Percentiles rank a stretch among this genome's conserved stretches.
Conservation (phyloP, 2,329 filamentous ascomycete genomes). For the Paramyrothecium sp. region DNA sequence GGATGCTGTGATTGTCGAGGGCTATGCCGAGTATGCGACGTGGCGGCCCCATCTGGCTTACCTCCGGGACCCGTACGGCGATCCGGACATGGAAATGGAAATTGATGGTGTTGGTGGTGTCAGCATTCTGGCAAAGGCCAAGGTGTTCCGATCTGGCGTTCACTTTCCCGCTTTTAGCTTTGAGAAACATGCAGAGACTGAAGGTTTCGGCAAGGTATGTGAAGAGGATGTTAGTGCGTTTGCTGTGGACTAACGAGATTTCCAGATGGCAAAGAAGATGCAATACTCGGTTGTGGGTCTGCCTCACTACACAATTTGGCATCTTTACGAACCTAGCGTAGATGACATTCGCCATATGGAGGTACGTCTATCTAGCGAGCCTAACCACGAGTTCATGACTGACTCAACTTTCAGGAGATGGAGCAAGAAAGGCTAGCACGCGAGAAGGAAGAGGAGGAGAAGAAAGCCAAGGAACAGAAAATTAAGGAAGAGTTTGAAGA, state of each 20-base stretch:
- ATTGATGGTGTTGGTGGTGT: conserved; percentile 97
- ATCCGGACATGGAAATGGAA: conserved; percentile 99
- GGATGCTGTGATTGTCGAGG: conserved; percentile 97
- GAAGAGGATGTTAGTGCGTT: neutral
- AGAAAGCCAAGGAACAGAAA: conserved; percentile 70
- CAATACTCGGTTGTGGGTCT: conserved; percentile 91
- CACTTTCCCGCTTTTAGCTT: conserved; percentile 99
- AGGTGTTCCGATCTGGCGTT: conserved; percentile 90
- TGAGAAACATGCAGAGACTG: conserved; percentile 96
- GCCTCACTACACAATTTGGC: conserved; percentile 98
- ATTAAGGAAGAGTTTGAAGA: conserved; percentile 80
- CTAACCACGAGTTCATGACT: neutral
- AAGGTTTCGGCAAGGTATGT: conserved; percentile 93
- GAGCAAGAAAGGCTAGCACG: conserved; percentile 78
- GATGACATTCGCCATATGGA: conserved; percentile 98
- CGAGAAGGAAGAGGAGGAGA: conserved; percentile 66
- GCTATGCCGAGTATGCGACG: conserved; percentile 97
- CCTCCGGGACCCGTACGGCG: conserved; percentile 91
- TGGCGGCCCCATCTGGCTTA: conserved; percentile 98
- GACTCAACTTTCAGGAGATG: conserved; percentile 67
- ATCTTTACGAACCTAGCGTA: conserved; percentile 98
- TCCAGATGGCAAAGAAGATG: conserved; percentile 95
- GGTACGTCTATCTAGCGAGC: conserved; percentile 36
- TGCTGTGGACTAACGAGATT: conserved; percentile 9
- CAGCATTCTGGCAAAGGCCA: conserved; percentile 93